Evolutionary conservation across 2,329 filamentous ascomycete genomes (phyloP), one percentile per base, ranked within the genome.

Genomic region (Akanthomyces muscarius): DNA sequence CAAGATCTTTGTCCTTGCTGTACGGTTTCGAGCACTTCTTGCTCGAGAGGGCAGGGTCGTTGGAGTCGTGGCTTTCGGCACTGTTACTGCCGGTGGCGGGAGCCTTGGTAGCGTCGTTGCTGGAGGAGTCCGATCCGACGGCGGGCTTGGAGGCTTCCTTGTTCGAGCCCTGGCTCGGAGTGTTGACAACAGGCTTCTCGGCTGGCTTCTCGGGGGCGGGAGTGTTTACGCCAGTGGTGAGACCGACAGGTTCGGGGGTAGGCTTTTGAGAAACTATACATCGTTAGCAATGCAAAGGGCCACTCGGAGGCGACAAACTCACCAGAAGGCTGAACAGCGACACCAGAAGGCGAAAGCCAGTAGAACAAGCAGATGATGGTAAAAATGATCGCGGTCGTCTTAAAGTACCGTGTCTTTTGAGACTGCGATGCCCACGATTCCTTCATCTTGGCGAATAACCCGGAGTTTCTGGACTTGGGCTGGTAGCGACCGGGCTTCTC

Each of bases 1-100:
- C 89, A 68, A 99, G 86, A 56, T 95, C 94, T 80, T 97, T 98
- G 68, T 92, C 89, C 71, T 90, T 87, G 70, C 92, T 91, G 78
- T 85, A 88, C 48, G 95, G 92, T 73, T 88, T 91, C 64, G 87
- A 87, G 83, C 95, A 99, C 78, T 86, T 89, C 50, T 85, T 82
- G 67, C 90, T 88, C 68, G 85, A 85, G 71, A 87, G 83, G 10
- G 87, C 85, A 30, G 83, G n/a, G 44, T 64, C 57, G 47, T 38
- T 52, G 41, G 54, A 80, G 70, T 91, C 86, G 58, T 81, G 75
- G 41, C 84, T 81, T 1, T 74, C 72, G 71, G 88, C 85, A 66
- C 84, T 85, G 65, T 77, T 67, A 63, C 66, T 68, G 54, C 54
- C 64, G 42, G 66, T 55, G 36, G 45, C 51, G 18, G 61, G 61